phyloP scores from a whole-genome alignment of 2,329 filamentous ascomycete species.

The Diaporthe vexans region DNA sequence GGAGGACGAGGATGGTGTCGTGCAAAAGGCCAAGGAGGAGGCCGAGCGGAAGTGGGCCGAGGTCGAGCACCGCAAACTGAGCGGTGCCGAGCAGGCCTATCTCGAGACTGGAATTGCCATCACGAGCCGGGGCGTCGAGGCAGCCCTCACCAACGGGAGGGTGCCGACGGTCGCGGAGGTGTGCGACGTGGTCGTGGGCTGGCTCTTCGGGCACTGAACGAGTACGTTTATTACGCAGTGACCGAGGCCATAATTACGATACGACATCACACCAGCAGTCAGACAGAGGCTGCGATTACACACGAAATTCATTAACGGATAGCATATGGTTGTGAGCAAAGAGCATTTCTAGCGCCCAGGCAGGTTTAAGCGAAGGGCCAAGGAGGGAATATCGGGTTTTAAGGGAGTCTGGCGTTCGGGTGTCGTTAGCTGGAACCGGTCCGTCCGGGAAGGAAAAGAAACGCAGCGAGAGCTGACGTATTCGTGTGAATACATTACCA shows the following conservation, averaged over 20 bases:
- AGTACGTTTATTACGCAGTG: neutral
- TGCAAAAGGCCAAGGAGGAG: constrained; percentile 77
- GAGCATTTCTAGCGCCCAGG: constrained; percentile 13
- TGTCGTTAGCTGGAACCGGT: constrained; percentile 15
- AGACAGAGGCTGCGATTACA: neutral
- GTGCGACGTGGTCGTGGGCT: constrained; percentile 62
- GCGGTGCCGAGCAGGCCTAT: constrained; percentile 67
- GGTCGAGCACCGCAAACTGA: constrained; percentile 71
- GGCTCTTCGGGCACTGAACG: constrained; percentile 54
- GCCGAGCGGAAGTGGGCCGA: constrained; percentile 80
- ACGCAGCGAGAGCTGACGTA: constrained; percentile 10
- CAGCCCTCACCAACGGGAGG: constrained; percentile 51
- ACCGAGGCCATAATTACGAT: constrained; percentile 7
- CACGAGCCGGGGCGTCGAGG: constrained; percentile 49
- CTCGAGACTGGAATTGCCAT: constrained; percentile 67
- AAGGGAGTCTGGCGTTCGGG: constrained; percentile 18
- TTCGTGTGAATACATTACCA: neutral
- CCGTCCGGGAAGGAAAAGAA: constrained; percentile 15
- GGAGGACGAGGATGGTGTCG: constrained; percentile 78
- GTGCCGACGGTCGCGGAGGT: constrained; percentile 58
- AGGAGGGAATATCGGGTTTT: neutral
- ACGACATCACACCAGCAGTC: constrained; percentile 16
- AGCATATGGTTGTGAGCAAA: constrained; percentile 10
- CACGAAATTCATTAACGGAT: neutral
- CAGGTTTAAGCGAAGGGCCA: constrained; percentile 7